These are phyloP conservation scores for Colletotrichum eleusines DNA, from an alignment of 2,329 filamentous ascomycete species.

Conservation along the genomic window DNA sequence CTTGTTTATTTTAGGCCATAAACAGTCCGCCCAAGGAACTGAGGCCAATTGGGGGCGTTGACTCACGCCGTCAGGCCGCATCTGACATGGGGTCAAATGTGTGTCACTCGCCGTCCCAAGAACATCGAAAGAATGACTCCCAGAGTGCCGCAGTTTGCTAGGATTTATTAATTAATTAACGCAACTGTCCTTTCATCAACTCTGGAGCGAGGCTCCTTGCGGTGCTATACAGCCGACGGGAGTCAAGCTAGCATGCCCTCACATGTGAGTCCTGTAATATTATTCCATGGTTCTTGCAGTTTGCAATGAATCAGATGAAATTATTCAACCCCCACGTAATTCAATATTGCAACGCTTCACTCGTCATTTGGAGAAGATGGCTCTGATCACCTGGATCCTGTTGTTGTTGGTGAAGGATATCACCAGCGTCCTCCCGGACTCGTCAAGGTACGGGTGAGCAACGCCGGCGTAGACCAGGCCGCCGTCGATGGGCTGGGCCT, in stretches of 20 bases:
- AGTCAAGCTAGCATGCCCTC: too few relatives aligned
- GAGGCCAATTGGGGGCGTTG: conserved; percentile 17
- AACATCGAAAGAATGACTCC: not conserved
- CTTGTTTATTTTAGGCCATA: not conserved
- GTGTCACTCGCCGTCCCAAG: not conserved
- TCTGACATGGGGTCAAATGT: too few relatives aligned
- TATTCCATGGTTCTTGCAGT: not conserved
- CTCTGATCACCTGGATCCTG: conserved; percentile 53
- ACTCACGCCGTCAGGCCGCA: conserved; percentile 6
- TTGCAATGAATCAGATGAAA: too few relatives aligned
- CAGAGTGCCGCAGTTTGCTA: too few relatives aligned
- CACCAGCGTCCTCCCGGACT: conserved; percentile 51
- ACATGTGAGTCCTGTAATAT: too few relatives aligned
- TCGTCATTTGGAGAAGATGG: conserved; percentile 44
- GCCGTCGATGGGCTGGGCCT: conserved; percentile 49
- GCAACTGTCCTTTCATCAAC: too few relatives aligned
- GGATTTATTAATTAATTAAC: too few relatives aligned
- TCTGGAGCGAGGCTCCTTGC: not conserved
- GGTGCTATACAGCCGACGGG: too few relatives aligned
- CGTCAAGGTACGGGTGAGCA: conserved; percentile 54
- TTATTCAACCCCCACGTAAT: too few relatives aligned
- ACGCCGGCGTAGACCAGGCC: conserved; percentile 54
- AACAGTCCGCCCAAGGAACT: too few relatives aligned
- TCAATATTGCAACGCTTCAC: too few relatives aligned
- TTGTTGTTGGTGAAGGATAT: conserved; percentile 57